Evolutionary conservation across 106 monocot genomes (phyloP), one percentile per base, ranked within the genome.

Genomic region (Agapanthus africanus): DNA sequence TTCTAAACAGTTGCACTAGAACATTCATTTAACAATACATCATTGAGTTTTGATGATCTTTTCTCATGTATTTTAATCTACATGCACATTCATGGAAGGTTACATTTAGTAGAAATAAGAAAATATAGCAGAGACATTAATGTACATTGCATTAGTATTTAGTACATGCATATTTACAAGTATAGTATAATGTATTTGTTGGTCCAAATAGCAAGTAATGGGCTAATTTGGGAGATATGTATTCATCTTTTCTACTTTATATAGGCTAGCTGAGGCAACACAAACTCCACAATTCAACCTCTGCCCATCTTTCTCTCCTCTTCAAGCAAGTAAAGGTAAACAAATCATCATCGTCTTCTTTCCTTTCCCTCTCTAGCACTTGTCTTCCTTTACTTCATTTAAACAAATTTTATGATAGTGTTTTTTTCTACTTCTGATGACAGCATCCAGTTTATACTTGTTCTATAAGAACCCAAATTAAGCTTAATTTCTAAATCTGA

Each of bases 391-490:
- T 41, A 34, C 42, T n/a, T 57, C 27, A 50, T 35, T 69, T 66
- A 70, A 69, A 37, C 9, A 9, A 49, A 14, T 66, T 66, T 44
- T 38, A n/a, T n/a, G n/a, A n/a, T n/a, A n/a, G n/a, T n/a, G n/a
- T n/a, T 27, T 54, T 62, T 71, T 81, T 73, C 82, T 62, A 61
- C 49, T 70, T 82, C n/a, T 61, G 74, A 71, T 54, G 63, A 54
- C 71, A 80, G 75, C n/a, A 49, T 40, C 54, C 44, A 59, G 38
- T 57, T 25, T 50, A 42, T 54, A 38, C 56, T 75, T 41, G 42
- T 30, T 66, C 40, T 44, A 37, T 56, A 60, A 73, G 44, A 68
- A 50, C 54, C 72, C 14, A 73, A 67, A n/a, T 78, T 73, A 66
- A 62, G 54, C 36, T 40, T n/a, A n/a, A n/a, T n/a, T 49, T 37